Conservation (phyloP, 192 early-diverging fungal genomes). For the Backusella australiensis region DNA sequence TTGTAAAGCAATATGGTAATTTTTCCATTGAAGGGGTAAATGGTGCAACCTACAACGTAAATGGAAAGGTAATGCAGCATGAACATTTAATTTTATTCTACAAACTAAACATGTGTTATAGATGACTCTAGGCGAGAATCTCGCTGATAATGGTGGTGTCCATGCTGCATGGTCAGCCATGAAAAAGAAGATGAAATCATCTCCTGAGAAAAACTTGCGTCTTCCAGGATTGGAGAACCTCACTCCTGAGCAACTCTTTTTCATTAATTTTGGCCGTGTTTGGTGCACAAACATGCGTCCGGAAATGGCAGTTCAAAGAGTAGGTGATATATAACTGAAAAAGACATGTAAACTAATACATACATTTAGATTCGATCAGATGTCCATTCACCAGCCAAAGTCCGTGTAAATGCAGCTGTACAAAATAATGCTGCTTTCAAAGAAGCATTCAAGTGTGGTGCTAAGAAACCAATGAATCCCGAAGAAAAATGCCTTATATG, state of each 20-base stretch:
- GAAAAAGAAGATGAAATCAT: conserved; percentile 15
- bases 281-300: conserved; percentile 59
- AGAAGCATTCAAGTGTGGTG: conserved; percentile 59
- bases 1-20: conserved; percentile 61
- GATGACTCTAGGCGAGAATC: conserved; percentile 62
- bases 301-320: conserved; percentile 23
- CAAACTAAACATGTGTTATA: not conserved
- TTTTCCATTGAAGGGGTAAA: conserved; percentile 45
- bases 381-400: conserved; percentile 60
- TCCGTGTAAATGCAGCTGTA: conserved; percentile 66
- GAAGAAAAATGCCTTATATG: conserved; percentile 45
- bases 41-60: conserved; percentile 39
- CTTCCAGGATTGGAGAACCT: conserved; percentile 47
- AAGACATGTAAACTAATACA: not conserved
- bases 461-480: conserved; percentile 64
- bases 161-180: conserved; percentile 40
- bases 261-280: conserved; percentile 60
- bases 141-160: conserved; percentile 71
- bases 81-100: not conserved
- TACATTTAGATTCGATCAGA: conserved; percentile 51
- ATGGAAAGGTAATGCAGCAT: conserved; percentile 44
- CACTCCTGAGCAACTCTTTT: conserved; percentile 59
- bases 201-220: conserved; percentile 25
- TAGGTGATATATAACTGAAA: not conserved
- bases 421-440: conserved; percentile 64